Evolutionary conservation across 2,329 filamentous ascomycete genomes (phyloP).

Genomic region (Sporothrix variecibatus): DNA sequence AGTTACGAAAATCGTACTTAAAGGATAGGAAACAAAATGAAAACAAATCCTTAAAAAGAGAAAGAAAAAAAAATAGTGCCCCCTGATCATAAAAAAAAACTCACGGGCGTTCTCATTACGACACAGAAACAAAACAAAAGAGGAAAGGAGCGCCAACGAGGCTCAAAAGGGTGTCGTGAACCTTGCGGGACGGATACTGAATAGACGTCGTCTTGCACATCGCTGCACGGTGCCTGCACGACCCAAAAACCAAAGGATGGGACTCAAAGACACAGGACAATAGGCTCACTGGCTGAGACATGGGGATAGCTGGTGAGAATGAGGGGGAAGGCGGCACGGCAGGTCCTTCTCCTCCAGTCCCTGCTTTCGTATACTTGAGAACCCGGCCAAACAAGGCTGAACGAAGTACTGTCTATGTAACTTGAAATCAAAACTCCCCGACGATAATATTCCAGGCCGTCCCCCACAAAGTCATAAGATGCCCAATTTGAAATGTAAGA

Average conservation of each 20-base stretch:
- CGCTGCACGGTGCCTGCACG: not conserved
- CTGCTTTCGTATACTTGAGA: not conserved
- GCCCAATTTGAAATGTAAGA: not conserved
- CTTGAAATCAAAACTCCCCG: not conserved
- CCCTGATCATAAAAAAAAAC: not conserved
- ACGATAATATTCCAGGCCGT: not conserved
- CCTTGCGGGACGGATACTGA: not conserved
- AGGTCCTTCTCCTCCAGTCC: not conserved
- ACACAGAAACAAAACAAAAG: not conserved
- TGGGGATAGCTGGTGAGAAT: not conserved
- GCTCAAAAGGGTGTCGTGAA: not conserved
- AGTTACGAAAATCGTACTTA: not conserved
- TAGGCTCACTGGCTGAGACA: not conserved
- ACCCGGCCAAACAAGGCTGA: not conserved
- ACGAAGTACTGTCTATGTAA: not conserved
- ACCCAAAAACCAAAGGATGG: not conserved
- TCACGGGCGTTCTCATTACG: not conserved
- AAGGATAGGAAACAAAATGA: too few species aligned
- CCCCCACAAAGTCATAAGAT: not conserved
- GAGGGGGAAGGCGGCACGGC: not conserved
- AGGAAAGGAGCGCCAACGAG: not conserved
- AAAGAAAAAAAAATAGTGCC: not conserved
- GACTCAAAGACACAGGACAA: not conserved
- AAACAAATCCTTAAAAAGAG: not conserved
- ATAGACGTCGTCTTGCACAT: slow-evolving; percentile 12